Evolutionary conservation across 2,329 filamentous ascomycete species (phyloP).

Genomic region (Aspergillus terreus): DNA sequence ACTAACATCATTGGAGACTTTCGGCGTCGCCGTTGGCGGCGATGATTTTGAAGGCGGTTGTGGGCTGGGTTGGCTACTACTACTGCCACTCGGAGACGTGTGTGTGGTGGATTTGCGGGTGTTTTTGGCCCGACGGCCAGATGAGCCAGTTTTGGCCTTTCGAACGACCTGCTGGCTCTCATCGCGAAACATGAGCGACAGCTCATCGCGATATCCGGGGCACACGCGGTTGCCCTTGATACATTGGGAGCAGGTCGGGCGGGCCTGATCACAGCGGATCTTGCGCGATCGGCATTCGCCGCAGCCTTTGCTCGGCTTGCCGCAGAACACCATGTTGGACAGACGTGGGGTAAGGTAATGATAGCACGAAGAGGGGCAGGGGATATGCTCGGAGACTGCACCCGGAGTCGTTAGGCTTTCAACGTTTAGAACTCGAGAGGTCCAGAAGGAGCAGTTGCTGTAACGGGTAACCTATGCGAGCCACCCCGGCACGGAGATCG

Average conservation of each 20-base stretch:
- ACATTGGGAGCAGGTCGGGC: conserved; percentile 62
- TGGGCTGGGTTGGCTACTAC: conserved; percentile 8
- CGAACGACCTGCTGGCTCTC: conserved; percentile 61
- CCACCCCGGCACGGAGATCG: not conserved
- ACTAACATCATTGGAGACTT: not conserved
- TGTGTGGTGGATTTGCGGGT: conserved; percentile 2
- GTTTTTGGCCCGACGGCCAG: conserved; percentile 8
- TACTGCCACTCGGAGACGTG: conserved; percentile 24
- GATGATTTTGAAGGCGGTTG: not conserved
- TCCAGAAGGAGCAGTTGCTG: not conserved
- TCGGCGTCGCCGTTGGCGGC: not conserved
- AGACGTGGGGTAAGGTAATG: conserved; percentile 7
- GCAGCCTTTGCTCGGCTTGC: conserved; percentile 44
- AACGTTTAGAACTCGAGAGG: not conserved
- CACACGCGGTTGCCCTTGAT: conserved; percentile 57
- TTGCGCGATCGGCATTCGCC: conserved; percentile 42
- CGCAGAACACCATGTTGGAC: conserved; percentile 39
- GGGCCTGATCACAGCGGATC: conserved; percentile 56
- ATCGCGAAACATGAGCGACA: conserved; percentile 64
- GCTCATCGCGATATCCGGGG: conserved; percentile 61
- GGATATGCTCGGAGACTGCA: not conserved
- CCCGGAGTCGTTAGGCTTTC: not conserved
- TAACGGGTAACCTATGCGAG: conserved; percentile 11
- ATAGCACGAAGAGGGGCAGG: not conserved
- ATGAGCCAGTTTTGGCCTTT: conserved; percentile 32